phyloP scores from a whole-genome alignment of 2,329 filamentous ascomycete species.

The Conoideocrella luteorostrata region DNA sequence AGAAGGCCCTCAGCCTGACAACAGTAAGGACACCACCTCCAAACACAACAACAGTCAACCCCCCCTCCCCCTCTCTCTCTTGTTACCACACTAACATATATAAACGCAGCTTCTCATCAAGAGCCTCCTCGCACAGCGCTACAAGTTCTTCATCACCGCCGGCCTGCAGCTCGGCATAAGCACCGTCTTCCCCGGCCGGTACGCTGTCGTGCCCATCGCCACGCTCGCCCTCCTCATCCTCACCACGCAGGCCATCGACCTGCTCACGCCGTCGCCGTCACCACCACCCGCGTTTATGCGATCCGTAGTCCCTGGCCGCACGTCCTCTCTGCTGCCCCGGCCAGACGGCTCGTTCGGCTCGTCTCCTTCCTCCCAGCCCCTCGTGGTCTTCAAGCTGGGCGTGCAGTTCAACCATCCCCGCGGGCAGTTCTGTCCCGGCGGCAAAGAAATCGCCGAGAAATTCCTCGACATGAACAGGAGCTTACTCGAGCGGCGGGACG shows the following conservation, averaged over 20 bases:
- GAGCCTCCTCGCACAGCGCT: constrained; percentile 26
- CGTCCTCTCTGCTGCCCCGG: constrained; percentile 27
- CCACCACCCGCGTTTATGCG: constrained; percentile 12
- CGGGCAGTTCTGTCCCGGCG: constrained; percentile 40
- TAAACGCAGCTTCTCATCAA: constrained; percentile 16
- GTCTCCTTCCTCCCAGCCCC: constrained; percentile 18
- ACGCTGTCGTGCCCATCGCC: constrained; percentile 26
- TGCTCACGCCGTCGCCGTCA: constrained; percentile 7
- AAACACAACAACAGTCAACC: no score
- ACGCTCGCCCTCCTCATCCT: constrained; percentile 23
- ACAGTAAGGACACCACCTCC: no score
- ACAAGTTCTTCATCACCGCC: constrained; percentile 27
- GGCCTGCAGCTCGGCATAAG: constrained; percentile 27
- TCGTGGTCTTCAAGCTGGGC: constrained; percentile 40
- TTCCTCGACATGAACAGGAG: constrained; percentile 33
- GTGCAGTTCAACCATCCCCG: constrained; percentile 42
- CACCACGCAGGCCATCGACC: constrained; percentile 23
- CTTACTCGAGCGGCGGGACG: constrained; percentile 28
- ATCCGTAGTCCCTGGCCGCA: constrained; percentile 25
- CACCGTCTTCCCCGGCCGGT: constrained; percentile 25
- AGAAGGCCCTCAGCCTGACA: constrained; percentile 9
- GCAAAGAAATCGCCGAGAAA: constrained; percentile 28
- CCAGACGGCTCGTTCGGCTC: constrained; percentile 19
- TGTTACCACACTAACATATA: not conserved
- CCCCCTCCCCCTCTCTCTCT: not conserved